Base-by-base conservation (phyloP, 495 filamentous ascomycete genomes). In the Acidomyces sp. region DNA sequence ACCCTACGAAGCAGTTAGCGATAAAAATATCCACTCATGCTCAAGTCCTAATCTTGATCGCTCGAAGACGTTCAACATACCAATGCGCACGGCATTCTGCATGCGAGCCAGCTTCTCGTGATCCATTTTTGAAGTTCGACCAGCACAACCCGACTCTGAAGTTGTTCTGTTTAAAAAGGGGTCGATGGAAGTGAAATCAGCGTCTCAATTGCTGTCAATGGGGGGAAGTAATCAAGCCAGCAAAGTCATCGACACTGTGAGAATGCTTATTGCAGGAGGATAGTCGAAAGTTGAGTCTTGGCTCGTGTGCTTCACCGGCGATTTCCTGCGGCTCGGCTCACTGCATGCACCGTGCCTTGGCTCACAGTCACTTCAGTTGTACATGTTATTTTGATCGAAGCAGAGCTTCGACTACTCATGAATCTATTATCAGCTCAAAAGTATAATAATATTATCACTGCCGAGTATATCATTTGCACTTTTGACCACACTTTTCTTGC, bases 71-170 rank as follows among this genome's bases (percentile, higher is more conserved):
- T 39, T 11, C 22, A 39, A 80, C 80, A 54, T 72, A 85, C 80
- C 80, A 63, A 82, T 83, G 54, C 80, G 77, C 55, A 80, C 77
- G 42, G 74, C 70, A 62, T 71, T 70, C 60, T 82, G 79, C 64
- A 85, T 77, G 67, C 76, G 81, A 63, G 77, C 79, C 48, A 85
- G 64, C 65, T 82, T 77, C 60, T 78, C 76, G 53, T 73, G 63
- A 71, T 76, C 74, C 78, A 82, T 82, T 59, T 58, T 75, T 46
- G 51, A 21, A 19, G 18, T 11, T 28, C 13, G n/a, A 13, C 30
- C 24, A 28, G 24, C 24, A 32, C 13, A 19, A 25, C 41, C 24
- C 32, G 31, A 21, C 32, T 13, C n/a, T 27, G 15, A 25, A 5
- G 35, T 1, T n/a, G 19, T 20, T 2, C 12, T 5, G 3, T 5